A percentile compares a stretch with the other conserved stretches of the same genome.
Conservation (phyloP, 1,139 yeast species). For the Debaryomyces coudertii region DNA sequence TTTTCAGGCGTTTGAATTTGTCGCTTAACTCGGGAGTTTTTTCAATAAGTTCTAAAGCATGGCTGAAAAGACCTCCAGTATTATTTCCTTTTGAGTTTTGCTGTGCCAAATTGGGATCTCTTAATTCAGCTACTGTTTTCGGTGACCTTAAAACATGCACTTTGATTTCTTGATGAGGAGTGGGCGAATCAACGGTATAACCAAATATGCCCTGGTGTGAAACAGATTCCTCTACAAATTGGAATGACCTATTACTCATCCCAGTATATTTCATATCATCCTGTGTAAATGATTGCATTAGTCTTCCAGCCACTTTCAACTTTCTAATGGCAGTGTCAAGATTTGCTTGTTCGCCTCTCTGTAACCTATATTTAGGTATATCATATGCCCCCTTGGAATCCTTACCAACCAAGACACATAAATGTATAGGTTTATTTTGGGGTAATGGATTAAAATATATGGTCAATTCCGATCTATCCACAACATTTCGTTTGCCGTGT, state of each 20-base stretch:
- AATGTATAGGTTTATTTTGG: constrained; percentile 77
- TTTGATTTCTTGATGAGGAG: constrained; percentile 67
- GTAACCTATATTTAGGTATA: constrained; percentile 60
- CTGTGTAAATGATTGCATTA: constrained; percentile 92
- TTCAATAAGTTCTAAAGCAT: constrained; percentile 73
- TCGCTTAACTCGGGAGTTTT: constrained; percentile 35
- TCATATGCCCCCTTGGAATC: constrained; percentile 80
- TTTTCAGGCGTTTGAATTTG: constrained; percentile 21
- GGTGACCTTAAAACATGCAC: constrained; percentile 74
- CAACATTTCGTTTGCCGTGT: constrained; percentile 21
- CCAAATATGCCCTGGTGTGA: constrained; percentile 41
- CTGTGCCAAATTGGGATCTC: constrained; percentile 83
- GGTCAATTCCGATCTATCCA: constrained; percentile 30
- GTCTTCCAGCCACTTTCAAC: constrained; percentile 79
- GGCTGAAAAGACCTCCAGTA: constrained; percentile 74
- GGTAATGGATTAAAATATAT: constrained; percentile 61
- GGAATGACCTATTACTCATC: constrained; percentile 78
- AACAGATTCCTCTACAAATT: constrained; percentile 67
- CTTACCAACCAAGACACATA: constrained; percentile 74
- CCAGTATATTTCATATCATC: constrained; percentile 87
- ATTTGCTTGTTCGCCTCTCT: constrained; percentile 65
- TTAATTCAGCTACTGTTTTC: constrained; percentile 67
- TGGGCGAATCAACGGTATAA: constrained; percentile 33
- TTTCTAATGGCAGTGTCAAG: constrained; percentile 75
- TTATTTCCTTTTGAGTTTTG: constrained; percentile 76